These are phyloP conservation scores for Aleurites moluccanus DNA, from an alignment of 441 rosid species.

Conservation along the genomic window DNA sequence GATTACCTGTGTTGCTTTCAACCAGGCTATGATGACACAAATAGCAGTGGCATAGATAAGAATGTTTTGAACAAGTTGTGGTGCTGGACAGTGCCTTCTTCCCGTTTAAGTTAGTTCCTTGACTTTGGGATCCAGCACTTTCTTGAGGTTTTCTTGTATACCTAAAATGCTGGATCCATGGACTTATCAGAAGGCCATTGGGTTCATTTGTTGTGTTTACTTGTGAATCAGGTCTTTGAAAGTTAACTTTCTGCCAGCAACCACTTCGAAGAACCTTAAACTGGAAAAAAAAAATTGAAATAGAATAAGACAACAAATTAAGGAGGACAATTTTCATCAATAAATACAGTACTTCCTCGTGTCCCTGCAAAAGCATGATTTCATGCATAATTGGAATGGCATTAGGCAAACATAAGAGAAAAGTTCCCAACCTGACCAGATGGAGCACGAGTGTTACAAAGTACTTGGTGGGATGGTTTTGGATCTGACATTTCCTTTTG, in stretches of 20 bases:
- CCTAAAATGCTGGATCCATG: slow-evolving; percentile 55
- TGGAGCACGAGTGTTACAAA: slow-evolving; percentile 26
- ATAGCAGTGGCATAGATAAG: slow-evolving; percentile 16
- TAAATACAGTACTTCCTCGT: neutral
- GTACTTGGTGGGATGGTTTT: slow-evolving; percentile 27
- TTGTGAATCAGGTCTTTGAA: slow-evolving; percentile 36
- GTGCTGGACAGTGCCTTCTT: slow-evolving; percentile 26
- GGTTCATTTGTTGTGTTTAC: slow-evolving; percentile 24
- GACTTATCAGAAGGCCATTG: slow-evolving; percentile 32
- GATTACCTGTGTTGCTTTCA: slow-evolving; percentile 35
- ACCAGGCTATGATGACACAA: slow-evolving; percentile 21
- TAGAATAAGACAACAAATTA: slow-evolving; percentile 8
- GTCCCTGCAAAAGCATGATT: neutral
- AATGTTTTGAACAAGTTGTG: slow-evolving; percentile 27
- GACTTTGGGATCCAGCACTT: slow-evolving; percentile 27
- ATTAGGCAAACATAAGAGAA: slow-evolving; percentile 8
- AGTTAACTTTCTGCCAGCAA: slow-evolving; percentile 50
- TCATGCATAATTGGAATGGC: neutral
- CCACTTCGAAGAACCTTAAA: slow-evolving; percentile 56
- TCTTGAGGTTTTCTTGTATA: slow-evolving; percentile 33
- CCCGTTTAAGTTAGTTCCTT: slow-evolving; percentile 24
- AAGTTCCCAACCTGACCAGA: slow-evolving; percentile 47
- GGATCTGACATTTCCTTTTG: slow-evolving; percentile 25
- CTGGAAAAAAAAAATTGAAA: slow-evolving; percentile 34
- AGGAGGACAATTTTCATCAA: neutral